phyloP scores from a whole-genome alignment of 306 rosid genomes.

The Vigna radiata region DNA sequence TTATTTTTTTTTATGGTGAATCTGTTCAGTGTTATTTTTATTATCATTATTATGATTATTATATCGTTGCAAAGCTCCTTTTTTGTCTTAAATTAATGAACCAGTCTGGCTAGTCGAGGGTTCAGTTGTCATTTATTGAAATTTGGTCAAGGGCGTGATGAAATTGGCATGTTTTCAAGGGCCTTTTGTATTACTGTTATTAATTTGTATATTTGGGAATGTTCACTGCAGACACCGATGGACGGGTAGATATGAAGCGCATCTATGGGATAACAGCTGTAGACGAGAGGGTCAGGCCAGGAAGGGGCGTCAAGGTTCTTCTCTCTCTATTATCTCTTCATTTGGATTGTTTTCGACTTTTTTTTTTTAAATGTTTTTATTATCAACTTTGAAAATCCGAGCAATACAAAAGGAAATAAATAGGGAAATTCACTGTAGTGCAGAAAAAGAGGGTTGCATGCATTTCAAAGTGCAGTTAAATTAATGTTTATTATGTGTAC shows the following conservation, averaged over 20 bases:
- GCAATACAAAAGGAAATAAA: background rate
- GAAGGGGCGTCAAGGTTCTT: constrained; percentile 93
- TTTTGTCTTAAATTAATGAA: background rate
- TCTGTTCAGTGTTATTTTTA: background rate
- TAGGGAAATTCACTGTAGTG: background rate
- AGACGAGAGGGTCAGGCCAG: constrained; percentile 87
- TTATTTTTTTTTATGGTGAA: background rate
- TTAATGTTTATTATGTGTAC: background rate
- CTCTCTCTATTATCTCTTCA: background rate
- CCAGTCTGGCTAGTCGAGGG: background rate
- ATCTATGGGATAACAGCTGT: constrained; percentile 98
- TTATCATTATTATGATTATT: background rate
- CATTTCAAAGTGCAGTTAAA: background rate
- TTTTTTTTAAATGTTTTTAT: background rate
- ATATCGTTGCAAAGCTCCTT: background rate
- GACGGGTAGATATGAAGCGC: constrained; percentile 99
- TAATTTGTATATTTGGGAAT: background rate
- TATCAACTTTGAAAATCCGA: background rate
- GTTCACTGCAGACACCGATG: constrained; percentile 74
- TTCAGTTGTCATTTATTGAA: constrained; percentile 1
- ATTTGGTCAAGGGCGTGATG: background rate
- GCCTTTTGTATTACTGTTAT: background rate
- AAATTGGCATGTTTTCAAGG: constrained; percentile 1
- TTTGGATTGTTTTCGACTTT: background rate
- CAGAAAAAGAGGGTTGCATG: constrained; percentile 53